Evolutionary conservation across 768 basidiomycete genomes (phyloP), one percentile per base, ranked within the genome.

Genomic region (Boletellus ananiceps): DNA sequence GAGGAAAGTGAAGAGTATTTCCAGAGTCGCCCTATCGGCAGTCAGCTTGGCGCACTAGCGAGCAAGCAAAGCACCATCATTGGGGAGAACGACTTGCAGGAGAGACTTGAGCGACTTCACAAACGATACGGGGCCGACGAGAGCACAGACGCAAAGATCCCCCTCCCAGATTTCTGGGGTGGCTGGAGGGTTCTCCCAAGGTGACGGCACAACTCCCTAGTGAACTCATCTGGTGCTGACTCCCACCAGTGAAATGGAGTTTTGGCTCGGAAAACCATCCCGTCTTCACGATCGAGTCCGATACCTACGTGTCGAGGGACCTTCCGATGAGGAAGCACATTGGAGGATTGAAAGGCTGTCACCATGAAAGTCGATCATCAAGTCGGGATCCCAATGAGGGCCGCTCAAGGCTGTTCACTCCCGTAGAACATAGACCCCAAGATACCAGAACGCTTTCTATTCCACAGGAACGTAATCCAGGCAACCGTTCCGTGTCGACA

Each of bases 241-340:
- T 15, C 42, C 32, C 4, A 44, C 34, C 60, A 96, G 93, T 51
- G 95, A 98, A 70, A 76, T 98, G 44, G 95, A 98, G 64, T 97
- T 97, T 66, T 97, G 95, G 95, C 77, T 80, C n/a, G 95, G 95
- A 27, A 88, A 93, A 60, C 90, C 91, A n/a, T 94, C 91, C 21
- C 80, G 95, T 34, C 72, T 97, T 43, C 94, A 97, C 58, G 93
- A 97, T 66, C 84, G 94, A 38, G 80, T 95, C 52, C 81, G 81
- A 21, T 93, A 92, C 66, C 71, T 80, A 43, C 81, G 81, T n/a
- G 63, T 69, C 16, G 72, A 74, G 42, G 74, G 69, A 32, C 70
- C 76, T 14, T 54, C 73, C 0, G 76, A 78, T 12, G 78, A 77
- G 38, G 63, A 71, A 19, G 73, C 80, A 12, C 67, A 66, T 55